These are phyloP conservation scores for Selenicereus undatus DNA, from an alignment of 148 eudicot genomes.

Conservation along the genomic window DNA sequence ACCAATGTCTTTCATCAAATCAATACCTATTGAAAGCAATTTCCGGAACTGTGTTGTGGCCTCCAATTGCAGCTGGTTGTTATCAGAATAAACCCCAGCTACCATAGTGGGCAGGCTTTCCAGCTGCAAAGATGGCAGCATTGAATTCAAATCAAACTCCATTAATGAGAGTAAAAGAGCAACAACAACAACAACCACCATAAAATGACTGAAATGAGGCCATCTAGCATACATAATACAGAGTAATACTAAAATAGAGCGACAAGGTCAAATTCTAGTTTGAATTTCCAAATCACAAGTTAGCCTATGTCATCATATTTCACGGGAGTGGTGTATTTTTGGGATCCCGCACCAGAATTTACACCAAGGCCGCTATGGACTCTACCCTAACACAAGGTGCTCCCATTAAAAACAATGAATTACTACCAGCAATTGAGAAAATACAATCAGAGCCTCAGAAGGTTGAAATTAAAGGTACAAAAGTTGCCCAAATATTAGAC, in stretches of 20 bases:
- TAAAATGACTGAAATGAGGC: neutral
- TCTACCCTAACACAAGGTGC: neutral
- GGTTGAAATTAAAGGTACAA: neutral
- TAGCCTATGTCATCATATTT: neutral
- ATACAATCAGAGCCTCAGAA: neutral
- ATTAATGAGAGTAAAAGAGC: neutral
- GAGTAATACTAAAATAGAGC: neutral
- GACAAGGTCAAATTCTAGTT: neutral
- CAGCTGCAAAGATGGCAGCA: constrained; percentile 39
- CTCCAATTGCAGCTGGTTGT: constrained; percentile 63
- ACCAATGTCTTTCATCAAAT: neutral
- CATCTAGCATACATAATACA: neutral
- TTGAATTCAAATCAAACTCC: constrained; percentile 17
- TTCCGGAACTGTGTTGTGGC: constrained; percentile 75
- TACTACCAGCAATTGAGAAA: neutral
- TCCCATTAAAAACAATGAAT: neutral
- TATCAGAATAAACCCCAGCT: constrained; percentile 60
- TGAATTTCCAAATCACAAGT: neutral
- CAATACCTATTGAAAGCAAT: constrained; percentile 72
- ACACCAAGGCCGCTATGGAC: neutral
- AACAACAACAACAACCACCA: neutral
- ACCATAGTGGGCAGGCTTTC: constrained; percentile 73
- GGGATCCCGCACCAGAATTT: neutral
- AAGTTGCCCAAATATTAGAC: neutral
- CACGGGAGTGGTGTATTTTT: neutral